Conservation (phyloP, 2,329 filamentous ascomycete species). For the Macrophomina pseudophaseolina region DNA sequence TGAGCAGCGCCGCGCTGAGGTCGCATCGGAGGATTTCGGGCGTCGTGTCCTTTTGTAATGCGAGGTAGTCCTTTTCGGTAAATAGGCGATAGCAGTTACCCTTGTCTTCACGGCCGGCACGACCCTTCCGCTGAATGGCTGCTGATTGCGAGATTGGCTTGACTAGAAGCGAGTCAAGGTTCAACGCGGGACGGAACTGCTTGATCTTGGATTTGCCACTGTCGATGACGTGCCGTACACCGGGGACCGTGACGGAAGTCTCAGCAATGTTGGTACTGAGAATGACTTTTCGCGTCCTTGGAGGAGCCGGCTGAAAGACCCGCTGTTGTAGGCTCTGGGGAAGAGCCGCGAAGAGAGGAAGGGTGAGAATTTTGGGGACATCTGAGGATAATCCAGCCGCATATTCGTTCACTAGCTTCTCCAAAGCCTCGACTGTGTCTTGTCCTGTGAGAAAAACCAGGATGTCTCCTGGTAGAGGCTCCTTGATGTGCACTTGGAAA, state of each 20-base stretch:
- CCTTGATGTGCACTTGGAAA: conserved; percentile 83
- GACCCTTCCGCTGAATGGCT: conserved; percentile 86
- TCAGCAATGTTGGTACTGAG: conserved; percentile 98
- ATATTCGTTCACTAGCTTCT: conserved; percentile 81
- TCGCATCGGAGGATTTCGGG: conserved; percentile 94
- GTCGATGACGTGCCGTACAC: conserved; percentile 89
- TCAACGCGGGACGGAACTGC: conserved; percentile 81
- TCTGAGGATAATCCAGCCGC: conserved; percentile 72
- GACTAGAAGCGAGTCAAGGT: conserved; percentile 86
- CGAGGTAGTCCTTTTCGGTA: conserved; percentile 75
- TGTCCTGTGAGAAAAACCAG: conserved; percentile 91
- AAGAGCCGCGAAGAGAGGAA: conserved; percentile 88
- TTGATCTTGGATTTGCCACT: conserved; percentile 94
- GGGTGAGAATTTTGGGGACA: conserved; percentile 72
- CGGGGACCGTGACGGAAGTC: conserved; percentile 93
- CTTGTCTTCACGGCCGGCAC: conserved; percentile 88
- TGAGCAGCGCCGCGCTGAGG: conserved; percentile 81
- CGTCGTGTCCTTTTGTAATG: conserved; percentile 73
- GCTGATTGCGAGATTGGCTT: conserved; percentile 94
- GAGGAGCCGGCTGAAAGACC: conserved; percentile 77
- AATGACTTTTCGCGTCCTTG: conserved; percentile 84
- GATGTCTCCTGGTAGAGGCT: conserved; percentile 92
- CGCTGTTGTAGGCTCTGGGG: conserved; percentile 84
- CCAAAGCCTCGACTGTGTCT: conserved; percentile 85
- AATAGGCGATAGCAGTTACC: conserved; percentile 92